Conservation (phyloP, 2,329 filamentous ascomycete genomes). For the Fusarium sp. region DNA sequence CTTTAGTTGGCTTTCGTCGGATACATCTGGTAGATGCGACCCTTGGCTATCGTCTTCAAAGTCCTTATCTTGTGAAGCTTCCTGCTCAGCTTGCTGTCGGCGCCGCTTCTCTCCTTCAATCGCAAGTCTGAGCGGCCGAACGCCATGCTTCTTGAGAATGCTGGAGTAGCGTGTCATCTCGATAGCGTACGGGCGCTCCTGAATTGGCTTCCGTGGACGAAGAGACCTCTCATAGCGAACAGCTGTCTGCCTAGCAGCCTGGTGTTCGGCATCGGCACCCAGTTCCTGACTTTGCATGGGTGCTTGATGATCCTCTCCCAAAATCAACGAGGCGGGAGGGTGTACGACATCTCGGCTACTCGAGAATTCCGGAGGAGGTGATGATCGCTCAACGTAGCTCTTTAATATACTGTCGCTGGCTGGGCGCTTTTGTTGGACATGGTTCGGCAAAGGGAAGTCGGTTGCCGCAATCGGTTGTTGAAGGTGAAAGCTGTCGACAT, state of each 20-base stretch:
- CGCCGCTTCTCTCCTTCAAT: constrained; percentile 41
- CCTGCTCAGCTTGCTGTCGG: constrained; percentile 57
- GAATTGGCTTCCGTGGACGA: constrained; percentile 68
- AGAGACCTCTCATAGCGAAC: constrained; percentile 58
- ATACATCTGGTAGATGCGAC: constrained; percentile 44
- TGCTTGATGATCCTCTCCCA: neutral
- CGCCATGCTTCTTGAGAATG: constrained; percentile 62
- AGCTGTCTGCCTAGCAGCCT: constrained; percentile 40
- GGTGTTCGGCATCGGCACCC: constrained; percentile 31
- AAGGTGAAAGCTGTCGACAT: constrained; percentile 34
- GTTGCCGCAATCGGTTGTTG: neutral
- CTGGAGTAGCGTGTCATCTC: constrained; percentile 65
- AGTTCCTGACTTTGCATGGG: constrained; percentile 32
- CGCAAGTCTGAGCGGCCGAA: constrained; percentile 60
- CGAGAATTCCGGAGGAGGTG: constrained; percentile 43
- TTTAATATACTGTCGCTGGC: constrained; percentile 50
- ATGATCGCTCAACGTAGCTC: constrained; percentile 51
- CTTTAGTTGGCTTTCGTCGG: constrained; percentile 50
- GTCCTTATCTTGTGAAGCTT: constrained; percentile 58
- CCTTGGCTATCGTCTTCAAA: constrained; percentile 63
- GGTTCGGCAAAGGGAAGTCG: constrained; percentile 3
- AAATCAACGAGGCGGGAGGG: neutral
- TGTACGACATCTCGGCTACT: neutral
- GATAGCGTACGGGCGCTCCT: constrained; percentile 66
- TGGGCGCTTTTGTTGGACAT: constrained; percentile 4